phyloP scores from a whole-genome alignment of 1,139 yeast species.

The Meyerozyma guilliermondii region DNA sequence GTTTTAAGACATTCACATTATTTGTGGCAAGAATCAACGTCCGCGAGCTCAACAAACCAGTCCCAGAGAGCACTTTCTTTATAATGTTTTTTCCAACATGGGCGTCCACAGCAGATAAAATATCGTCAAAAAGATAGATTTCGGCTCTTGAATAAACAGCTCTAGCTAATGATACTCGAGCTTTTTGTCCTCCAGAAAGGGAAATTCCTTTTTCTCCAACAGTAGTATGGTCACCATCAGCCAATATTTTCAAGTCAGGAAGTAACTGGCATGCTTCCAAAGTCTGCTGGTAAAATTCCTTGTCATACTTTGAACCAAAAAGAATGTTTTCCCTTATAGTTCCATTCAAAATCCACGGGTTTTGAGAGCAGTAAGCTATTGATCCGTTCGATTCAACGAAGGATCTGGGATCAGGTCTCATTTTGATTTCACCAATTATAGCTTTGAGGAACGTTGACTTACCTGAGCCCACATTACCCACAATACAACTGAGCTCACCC shows the following conservation, averaged over 20 bases:
- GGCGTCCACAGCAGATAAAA: conserved; percentile 22
- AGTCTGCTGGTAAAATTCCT: conserved; percentile 15
- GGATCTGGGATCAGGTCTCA: conserved; percentile 3
- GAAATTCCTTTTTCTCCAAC: conserved; percentile 26
- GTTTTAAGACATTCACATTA: conserved; percentile 21
- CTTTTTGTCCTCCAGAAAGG: conserved; percentile 23
- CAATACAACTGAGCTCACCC: conserved; percentile 23
- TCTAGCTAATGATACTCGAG: conserved; percentile 22
- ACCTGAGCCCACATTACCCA: conserved; percentile 27
- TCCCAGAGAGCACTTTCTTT: conserved; percentile 16
- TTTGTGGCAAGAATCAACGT: conserved; percentile 26
- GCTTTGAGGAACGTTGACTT: conserved; percentile 22
- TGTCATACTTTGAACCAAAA: conserved; percentile 18
- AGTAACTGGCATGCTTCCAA: conserved; percentile 18
- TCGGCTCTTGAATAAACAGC: conserved; percentile 22
- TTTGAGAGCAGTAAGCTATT: conserved; percentile 23
- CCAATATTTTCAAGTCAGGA: conserved; percentile 17
- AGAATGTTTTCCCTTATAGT: conserved; percentile 19
- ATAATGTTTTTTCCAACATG: conserved; percentile 23
- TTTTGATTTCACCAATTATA: conserved; percentile 20
- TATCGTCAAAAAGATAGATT: conserved; percentile 18
- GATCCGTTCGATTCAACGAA: conserved; percentile 16
- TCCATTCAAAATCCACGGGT: conserved; percentile 19
- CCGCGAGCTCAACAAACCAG: conserved; percentile 22
- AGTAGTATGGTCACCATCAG: conserved; percentile 20